Evolutionary conservation across 1,284 basidiomycete genomes (phyloP).

Genomic region (Sporisorium sorghi): DNA sequence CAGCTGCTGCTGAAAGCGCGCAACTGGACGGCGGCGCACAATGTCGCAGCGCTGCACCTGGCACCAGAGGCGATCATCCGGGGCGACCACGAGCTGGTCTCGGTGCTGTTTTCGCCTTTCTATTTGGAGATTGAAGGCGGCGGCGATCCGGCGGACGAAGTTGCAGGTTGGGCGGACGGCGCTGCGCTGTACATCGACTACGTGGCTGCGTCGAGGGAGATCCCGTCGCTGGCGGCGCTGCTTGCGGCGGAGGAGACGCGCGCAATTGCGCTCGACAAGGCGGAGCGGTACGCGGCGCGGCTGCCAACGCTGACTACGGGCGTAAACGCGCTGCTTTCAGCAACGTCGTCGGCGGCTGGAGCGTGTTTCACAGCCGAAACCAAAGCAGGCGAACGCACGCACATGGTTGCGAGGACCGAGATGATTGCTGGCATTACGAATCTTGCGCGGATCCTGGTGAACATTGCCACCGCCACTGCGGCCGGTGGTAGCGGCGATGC

Average conservation of each 20-base stretch:
- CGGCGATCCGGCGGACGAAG: constrained; percentile 67
- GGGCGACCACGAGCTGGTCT: constrained; percentile 80
- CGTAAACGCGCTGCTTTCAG: constrained; percentile 66
- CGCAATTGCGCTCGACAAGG: constrained; percentile 29
- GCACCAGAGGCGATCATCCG: constrained; percentile 89
- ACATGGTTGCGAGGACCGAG: constrained; percentile 77
- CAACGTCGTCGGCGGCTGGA: constrained; percentile 53
- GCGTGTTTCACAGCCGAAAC: constrained; percentile 10
- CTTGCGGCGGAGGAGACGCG: constrained; percentile 68
- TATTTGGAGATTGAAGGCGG: constrained; percentile 75
- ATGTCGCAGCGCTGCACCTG: constrained; percentile 82
- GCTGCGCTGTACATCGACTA: constrained; percentile 63
- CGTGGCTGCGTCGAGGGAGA: constrained; percentile 72
- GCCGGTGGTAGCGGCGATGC: not conserved
- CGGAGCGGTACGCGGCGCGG: constrained; percentile 73
- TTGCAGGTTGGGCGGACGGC: constrained; percentile 66
- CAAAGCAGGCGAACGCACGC: constrained; percentile 73
- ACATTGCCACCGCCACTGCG: constrained; percentile 13
- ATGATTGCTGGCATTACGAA: constrained; percentile 78
- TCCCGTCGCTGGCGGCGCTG: constrained; percentile 73
- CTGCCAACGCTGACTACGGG: constrained; percentile 74
- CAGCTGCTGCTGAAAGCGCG: constrained; percentile 80
- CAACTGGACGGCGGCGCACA: constrained; percentile 80
- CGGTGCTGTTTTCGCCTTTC: constrained; percentile 79
- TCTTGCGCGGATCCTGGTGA: constrained; percentile 33